Conservation (phyloP, 148 eudicot genomes). For the Tetragonia tetragonoides region DNA sequence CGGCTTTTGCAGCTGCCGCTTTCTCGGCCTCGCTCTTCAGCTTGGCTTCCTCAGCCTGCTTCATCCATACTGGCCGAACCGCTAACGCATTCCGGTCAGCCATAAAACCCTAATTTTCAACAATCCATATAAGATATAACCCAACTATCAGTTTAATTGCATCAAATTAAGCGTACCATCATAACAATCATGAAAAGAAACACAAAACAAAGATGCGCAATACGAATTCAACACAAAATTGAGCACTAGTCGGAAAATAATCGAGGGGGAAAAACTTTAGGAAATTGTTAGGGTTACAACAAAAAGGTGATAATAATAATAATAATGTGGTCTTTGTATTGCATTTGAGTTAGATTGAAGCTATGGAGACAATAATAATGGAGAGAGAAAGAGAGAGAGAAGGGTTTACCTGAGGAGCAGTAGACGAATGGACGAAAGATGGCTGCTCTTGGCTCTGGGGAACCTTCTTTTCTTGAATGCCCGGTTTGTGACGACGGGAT, state of each 20-base stretch:
- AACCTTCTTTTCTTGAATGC: too few relatives aligned
- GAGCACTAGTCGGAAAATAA: not conserved
- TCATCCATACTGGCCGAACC: conserved; percentile 85
- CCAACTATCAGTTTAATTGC: not conserved
- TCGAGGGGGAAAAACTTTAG: not conserved
- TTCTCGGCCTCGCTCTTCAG: conserved; percentile 93
- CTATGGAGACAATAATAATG: not conserved
- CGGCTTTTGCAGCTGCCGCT: conserved; percentile 89
- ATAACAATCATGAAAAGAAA: not conserved
- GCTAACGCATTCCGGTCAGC: conserved; percentile 60
- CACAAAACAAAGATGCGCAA: not conserved
- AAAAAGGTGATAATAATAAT: not conserved
- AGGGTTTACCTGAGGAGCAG: not conserved
- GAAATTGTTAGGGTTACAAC: not conserved
- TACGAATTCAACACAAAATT: not conserved
- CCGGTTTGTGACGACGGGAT: too few relatives aligned
- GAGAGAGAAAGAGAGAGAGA: not conserved
- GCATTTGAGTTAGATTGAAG: not conserved
- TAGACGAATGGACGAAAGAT: not conserved
- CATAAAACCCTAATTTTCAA: conserved; percentile 45
- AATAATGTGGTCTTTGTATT: not conserved
- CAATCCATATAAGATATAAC: not conserved
- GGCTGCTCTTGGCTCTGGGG: too few relatives aligned
- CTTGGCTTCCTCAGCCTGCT: conserved; percentile 94
- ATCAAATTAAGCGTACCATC: not conserved